Conservation (phyloP, 192 early-diverging fungal genomes). For the Linnemannia exigua region DNA sequence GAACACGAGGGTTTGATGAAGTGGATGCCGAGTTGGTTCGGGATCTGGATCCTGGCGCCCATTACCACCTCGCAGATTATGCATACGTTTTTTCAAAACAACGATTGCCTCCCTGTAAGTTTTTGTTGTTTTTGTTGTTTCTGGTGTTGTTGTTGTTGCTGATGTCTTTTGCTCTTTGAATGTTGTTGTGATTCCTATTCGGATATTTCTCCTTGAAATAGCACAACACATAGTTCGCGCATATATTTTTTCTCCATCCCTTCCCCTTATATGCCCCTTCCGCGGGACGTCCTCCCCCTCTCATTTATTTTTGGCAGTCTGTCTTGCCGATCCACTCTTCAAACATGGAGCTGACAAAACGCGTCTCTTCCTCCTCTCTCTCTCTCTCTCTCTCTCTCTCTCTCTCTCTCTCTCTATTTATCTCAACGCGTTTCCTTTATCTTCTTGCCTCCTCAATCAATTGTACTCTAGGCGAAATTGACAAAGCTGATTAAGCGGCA, state of each 20-base stretch:
- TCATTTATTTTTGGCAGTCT: no score
- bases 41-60: constrained; percentile 33
- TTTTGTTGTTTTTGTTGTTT: neutral
- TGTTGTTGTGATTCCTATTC: neutral
- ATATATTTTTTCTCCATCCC: no score
- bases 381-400: neutral
- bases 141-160: neutral
- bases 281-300: no score
- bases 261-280: no score
- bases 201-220: no score
- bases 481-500: constrained; percentile 2
- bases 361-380: no score
- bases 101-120: constrained; percentile 38
- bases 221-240: no score
- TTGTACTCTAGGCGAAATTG: neutral
- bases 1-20: constrained; percentile 4
- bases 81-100: constrained; percentile 27
- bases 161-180: neutral
- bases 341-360: no score
- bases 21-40: constrained; percentile 35
- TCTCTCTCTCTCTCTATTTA: neutral
- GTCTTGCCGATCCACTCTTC: no score
- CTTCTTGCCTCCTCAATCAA: neutral
- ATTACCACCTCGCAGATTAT: constrained; percentile 20
- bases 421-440: neutral